Base-by-base conservation (phyloP, 1,139 yeast species). In the Pichia sorboxylosa region DNA sequence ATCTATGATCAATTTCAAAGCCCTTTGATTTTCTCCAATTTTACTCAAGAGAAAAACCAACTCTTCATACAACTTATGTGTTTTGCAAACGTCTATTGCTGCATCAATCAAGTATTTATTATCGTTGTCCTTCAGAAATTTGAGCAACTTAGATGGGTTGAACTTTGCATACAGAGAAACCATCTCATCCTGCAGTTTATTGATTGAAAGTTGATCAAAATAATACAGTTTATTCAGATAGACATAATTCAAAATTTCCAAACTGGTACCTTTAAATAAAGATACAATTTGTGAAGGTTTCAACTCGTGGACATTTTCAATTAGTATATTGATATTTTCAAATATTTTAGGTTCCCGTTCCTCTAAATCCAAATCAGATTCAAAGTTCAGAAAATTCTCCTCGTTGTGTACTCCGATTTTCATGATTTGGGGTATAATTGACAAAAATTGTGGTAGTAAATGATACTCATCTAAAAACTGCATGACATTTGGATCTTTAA, bases 21-120 rank as follows among this genome's bases (percentile, higher is more conserved):
- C 97, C 38, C 71, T 67, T 42, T 68, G 69, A 39, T 78, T 74
- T 43, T 82, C 82, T 1, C 98, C 98, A 20, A 82, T 76, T 46
- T 74, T 74, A 6, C 95, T 94, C 41, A 84, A 65, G 24, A 90
- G 57, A 46, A 74, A 85, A 0, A 90, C 94, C 31, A 84, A 61
- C 49, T 87, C 97, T 30, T 78, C 73, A 22, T 64, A 66, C 13
- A 64, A 62, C 1, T 63, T 64, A 28, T 65, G 62, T 9, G 53
- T 38, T 37, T 75, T 75, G 46, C 94, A 83, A 1, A 78, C 53
- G 8, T 58, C 54, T 14, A 84, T 71, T 0, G 95, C 94, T 22
- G 52, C 48, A 31, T 74, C 82, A 27, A 84, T 68, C 41, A 81
- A 71, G 54, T 85, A 90, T n/a, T n/a, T n/a, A 39, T 74, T 64